Percentiles rank a stretch among this genome's conserved stretches.
These are phyloP conservation scores for Colletotrichum somersetense DNA, from an alignment of 2,329 filamentous ascomycete species.

Conservation along the genomic window DNA sequence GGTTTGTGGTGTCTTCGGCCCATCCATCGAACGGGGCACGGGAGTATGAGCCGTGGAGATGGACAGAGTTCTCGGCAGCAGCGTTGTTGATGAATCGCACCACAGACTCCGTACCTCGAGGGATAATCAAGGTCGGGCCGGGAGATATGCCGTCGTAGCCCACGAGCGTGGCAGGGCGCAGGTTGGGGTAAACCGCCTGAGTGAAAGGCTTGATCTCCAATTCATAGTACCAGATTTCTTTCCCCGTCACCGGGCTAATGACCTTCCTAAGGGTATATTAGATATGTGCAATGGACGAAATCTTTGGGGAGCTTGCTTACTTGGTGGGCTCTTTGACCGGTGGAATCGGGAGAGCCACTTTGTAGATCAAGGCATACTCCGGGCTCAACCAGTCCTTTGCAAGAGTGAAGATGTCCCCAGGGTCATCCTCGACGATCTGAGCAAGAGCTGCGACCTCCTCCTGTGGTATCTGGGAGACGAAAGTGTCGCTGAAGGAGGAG, in stretches of 20 bases:
- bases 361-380: conserved; percentile 44
- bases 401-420: conserved; percentile 14
- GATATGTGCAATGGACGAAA: not conserved
- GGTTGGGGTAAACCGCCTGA: conserved; percentile 54
- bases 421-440: conserved; percentile 24
- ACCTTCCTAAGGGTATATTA: conserved; percentile 45
- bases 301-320: conserved; percentile 47
- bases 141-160: conserved; percentile 65
- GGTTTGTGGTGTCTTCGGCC: conserved; percentile 63
- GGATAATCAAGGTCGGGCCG: conserved; percentile 62
- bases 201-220: conserved; percentile 52
- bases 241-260: conserved; percentile 51
- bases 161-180: conserved; percentile 45
- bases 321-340: conserved; percentile 56
- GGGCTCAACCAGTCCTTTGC: conserved; percentile 44
- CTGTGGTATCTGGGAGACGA: conserved; percentile 14
- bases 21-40: conserved; percentile 60
- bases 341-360: conserved; percentile 57
- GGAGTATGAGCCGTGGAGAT: conserved; percentile 68
- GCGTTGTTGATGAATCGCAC: conserved; percentile 65
- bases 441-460: conserved; percentile 25
- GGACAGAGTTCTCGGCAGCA: conserved; percentile 58
- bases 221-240: conserved; percentile 53
- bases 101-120: conserved; percentile 60
- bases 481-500: conserved; percentile 22